Conservation (phyloP, 2,329 filamentous ascomycete species). For the Monosporascus sp. region DNA sequence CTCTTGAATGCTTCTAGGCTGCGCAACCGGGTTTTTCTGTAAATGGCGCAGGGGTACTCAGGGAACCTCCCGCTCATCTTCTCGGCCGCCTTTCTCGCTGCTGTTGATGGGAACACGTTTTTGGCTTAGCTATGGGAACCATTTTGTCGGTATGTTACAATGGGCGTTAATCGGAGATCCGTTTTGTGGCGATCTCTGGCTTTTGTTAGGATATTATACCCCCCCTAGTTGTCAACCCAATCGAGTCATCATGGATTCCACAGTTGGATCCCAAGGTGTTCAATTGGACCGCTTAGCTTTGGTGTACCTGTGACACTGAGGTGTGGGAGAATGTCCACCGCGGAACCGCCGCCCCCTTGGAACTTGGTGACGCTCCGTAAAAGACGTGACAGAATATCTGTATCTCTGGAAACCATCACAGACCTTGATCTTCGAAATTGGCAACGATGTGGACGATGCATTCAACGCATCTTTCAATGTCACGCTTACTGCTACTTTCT, state of each 20-base stretch:
- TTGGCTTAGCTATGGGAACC: conserved; percentile 16
- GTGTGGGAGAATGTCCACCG: conserved; percentile 64
- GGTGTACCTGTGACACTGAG: conserved; percentile 60
- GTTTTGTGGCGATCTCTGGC: conserved; percentile 5
- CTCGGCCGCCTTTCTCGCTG: conserved; percentile 4
- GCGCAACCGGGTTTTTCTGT: conserved; percentile 10
- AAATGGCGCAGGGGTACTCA: not conserved
- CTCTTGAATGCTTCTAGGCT: conserved; percentile 18
- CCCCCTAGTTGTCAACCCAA: conserved; percentile 60
- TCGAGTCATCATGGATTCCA: conserved; percentile 59
- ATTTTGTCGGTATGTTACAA: conserved; percentile 16
- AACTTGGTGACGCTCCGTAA: conserved; percentile 58
- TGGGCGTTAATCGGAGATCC: not conserved
- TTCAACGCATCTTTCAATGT: conserved; percentile 60
- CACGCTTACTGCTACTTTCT: conserved; percentile 58
- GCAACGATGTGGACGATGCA: conserved; percentile 53
- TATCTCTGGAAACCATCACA: conserved; percentile 53
- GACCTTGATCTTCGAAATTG: conserved; percentile 62
- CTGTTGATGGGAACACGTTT: conserved; percentile 18
- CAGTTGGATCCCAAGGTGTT: conserved; percentile 55
- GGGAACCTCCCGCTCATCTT: not conserved
- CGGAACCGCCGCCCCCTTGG: conserved; percentile 56
- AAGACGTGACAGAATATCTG: conserved; percentile 60
- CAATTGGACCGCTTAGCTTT: conserved; percentile 61
- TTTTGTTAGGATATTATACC: conserved; percentile 42